phyloP scores from a whole-genome alignment of 176 grass and related monocot species.

The Avena sativa region DNA sequence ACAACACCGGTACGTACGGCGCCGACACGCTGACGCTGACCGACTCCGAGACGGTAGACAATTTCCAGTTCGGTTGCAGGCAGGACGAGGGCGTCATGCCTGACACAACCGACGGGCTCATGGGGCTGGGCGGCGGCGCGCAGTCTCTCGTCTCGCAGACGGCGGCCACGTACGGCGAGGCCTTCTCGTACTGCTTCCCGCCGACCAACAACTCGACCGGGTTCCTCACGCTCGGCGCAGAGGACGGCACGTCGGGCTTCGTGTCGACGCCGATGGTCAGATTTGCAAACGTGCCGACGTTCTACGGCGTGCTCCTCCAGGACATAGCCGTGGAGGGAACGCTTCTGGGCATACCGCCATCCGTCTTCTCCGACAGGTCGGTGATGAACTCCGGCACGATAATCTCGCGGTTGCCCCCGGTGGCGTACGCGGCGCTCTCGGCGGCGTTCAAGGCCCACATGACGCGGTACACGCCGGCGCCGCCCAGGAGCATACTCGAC shows the following conservation, averaged over 20 bases:
- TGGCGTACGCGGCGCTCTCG: constrained; percentile 33
- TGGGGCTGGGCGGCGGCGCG: constrained; percentile 65
- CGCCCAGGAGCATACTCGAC: constrained; percentile 37
- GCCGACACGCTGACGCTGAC: constrained; percentile 56
- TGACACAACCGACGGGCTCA: constrained; percentile 54
- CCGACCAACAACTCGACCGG: constrained; percentile 37
- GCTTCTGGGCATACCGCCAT: constrained; percentile 35
- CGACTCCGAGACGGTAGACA: not conserved
- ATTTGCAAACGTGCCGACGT: constrained; percentile 36
- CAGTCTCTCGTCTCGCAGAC: constrained; percentile 69
- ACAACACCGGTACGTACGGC: constrained; percentile 48
- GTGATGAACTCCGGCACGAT: constrained; percentile 69
- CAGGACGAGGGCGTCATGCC: constrained; percentile 43
- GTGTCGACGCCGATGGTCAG: constrained; percentile 51
- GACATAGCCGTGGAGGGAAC: constrained; percentile 56
- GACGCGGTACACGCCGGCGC: constrained; percentile 37
- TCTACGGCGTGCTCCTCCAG: constrained; percentile 56
- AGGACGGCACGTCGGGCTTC: not conserved
- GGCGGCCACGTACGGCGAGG: constrained; percentile 28
- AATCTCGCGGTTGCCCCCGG: constrained; percentile 48
- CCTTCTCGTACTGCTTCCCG: constrained; percentile 80
- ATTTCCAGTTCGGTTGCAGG: constrained; percentile 70
- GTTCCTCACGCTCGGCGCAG: constrained; percentile 60
- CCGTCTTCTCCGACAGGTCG: constrained; percentile 47
- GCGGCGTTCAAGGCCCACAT: constrained; percentile 60